These are phyloP conservation scores for Monilinia aucupariae DNA, from an alignment of 2,329 filamentous ascomycete species.

Conservation along the genomic window DNA sequence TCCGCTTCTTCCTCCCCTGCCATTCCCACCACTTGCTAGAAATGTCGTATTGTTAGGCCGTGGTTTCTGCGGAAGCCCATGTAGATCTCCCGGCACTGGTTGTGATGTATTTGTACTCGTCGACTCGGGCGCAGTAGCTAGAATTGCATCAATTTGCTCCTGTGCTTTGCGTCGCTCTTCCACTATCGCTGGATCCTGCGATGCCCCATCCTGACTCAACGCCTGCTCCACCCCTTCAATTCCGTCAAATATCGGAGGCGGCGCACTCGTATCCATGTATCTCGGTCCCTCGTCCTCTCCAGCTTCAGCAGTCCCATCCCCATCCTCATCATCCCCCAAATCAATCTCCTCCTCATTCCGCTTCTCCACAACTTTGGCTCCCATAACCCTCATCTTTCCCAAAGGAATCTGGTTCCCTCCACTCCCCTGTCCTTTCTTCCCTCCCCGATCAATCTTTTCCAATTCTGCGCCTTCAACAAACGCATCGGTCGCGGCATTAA, in stretches of 20 bases:
- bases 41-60: slow-evolving; percentile 17
- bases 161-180: slow-evolving; percentile 27
- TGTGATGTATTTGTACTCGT: slow-evolving; percentile 9
- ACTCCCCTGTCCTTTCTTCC: slow-evolving; percentile 34
- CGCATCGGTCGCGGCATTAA: slow-evolving; percentile 52
- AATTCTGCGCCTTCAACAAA: slow-evolving; percentile 39
- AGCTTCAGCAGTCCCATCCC: neutral
- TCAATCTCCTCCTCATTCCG: slow-evolving; percentile 27
- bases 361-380: slow-evolving; percentile 16
- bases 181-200: slow-evolving; percentile 15
- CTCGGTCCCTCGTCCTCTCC: slow-evolving; percentile 20
- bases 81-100: neutral
- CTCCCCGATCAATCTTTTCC: slow-evolving; percentile 31
- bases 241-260: slow-evolving; percentile 33
- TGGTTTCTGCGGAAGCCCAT: slow-evolving; percentile 19
- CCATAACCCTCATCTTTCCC: slow-evolving; percentile 30
- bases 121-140: slow-evolving; percentile 19
- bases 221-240: slow-evolving; percentile 2
- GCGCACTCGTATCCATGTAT: slow-evolving; percentile 29
- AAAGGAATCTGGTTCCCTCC: slow-evolving; percentile 33
- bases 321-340: slow-evolving; percentile 23
- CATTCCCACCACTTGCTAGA: slow-evolving; percentile 17
- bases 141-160: slow-evolving; percentile 29
- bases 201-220: slow-evolving; percentile 4
- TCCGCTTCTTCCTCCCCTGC: slow-evolving; percentile 6